These are phyloP conservation scores for Aurifilum marmelostoma DNA, from an alignment of 2,329 filamentous ascomycete species.

Conservation along the genomic window DNA sequence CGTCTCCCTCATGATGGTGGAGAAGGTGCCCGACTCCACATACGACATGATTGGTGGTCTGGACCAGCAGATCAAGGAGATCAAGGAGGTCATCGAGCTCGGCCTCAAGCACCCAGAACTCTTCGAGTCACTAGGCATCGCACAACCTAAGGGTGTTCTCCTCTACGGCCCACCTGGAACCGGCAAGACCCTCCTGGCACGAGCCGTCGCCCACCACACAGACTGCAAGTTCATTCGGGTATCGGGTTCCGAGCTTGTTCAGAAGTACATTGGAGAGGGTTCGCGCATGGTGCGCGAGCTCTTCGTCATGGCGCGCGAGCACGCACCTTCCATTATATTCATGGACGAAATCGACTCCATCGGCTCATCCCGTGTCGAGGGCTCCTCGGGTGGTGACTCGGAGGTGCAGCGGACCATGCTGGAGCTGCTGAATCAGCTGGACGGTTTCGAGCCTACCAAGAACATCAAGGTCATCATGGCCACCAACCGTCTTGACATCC, in stretches of 20 bases:
- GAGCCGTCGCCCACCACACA: constrained; percentile 96
- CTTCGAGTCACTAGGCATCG: constrained; percentile 98
- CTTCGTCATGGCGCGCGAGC: constrained; percentile 98
- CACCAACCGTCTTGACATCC: constrained; percentile 95
- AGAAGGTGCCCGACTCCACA: constrained; percentile 98
- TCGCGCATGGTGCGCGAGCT: constrained; percentile 98
- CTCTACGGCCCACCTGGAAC: constrained; percentile 97
- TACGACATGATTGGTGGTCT: constrained; percentile 99
- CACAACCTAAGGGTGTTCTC: constrained; percentile 95
- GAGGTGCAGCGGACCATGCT: constrained; percentile 99
- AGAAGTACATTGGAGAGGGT: constrained; percentile 99
- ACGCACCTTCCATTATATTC: constrained; percentile 98
- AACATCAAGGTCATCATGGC: constrained; percentile 99
- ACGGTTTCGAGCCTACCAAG: constrained; percentile 98
- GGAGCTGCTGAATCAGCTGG: constrained; percentile 95
- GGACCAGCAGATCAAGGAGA: constrained; percentile 99
- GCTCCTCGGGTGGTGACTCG: constrained; percentile 91
- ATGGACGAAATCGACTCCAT: constrained; percentile 99
- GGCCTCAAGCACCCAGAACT: constrained; percentile 97
- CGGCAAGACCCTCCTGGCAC: constrained; percentile 91
- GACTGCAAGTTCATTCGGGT: constrained; percentile 99
- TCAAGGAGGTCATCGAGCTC: constrained; percentile 99
- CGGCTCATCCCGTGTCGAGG: constrained; percentile 94
- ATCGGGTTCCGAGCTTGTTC: constrained; percentile 92
- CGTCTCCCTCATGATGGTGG: constrained; percentile 99